Evolutionary conservation across 768 basidiomycete genomes (phyloP).

Genomic region (Lactarius psammicola): DNA sequence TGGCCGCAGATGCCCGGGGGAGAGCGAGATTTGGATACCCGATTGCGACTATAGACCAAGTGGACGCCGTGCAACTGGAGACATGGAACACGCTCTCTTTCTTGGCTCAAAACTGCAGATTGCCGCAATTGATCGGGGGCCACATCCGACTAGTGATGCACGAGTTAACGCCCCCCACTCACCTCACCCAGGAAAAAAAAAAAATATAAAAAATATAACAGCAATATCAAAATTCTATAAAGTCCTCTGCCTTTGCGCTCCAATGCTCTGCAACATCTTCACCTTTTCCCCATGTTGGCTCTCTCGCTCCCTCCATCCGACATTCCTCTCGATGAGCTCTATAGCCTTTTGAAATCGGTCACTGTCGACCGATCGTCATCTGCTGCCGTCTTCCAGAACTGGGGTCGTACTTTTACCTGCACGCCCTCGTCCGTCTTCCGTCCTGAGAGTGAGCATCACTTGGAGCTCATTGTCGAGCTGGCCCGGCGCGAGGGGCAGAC

Average conservation of each 20-base stretch:
- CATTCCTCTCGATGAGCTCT: constrained; percentile 49
- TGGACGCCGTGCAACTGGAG: not conserved
- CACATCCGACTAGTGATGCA: constrained; percentile 19
- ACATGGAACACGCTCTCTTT: not conserved
- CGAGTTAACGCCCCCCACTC: not conserved
- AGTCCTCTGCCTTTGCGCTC: constrained; percentile 6
- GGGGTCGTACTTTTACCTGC: constrained; percentile 80
- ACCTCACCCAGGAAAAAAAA: constrained; percentile 1
- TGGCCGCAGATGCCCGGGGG: not conserved
- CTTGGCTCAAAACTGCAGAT: constrained; percentile 23
- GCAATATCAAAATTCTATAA: constrained; percentile 19
- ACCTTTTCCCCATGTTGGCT: constrained; percentile 12
- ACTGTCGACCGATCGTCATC: constrained; percentile 45
- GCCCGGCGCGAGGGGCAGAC: constrained; percentile 68
- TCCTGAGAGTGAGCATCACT: constrained; percentile 67
- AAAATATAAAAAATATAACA: constrained; percentile 5
- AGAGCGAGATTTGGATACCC: not conserved
- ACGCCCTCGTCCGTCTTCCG: constrained; percentile 69
- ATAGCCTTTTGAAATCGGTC: constrained; percentile 53
- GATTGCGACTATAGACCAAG: not conserved
- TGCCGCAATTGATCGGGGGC: constrained; percentile 27
- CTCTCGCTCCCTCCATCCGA: constrained; percentile 35
- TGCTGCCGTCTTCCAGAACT: constrained; percentile 67
- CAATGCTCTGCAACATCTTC: not conserved
- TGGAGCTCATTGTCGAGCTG: constrained; percentile 74